Evolutionary conservation across 768 basidiomycete species (phyloP), one percentile per base, ranked within the genome.

Genomic region (Tephrocybe sp.): DNA sequence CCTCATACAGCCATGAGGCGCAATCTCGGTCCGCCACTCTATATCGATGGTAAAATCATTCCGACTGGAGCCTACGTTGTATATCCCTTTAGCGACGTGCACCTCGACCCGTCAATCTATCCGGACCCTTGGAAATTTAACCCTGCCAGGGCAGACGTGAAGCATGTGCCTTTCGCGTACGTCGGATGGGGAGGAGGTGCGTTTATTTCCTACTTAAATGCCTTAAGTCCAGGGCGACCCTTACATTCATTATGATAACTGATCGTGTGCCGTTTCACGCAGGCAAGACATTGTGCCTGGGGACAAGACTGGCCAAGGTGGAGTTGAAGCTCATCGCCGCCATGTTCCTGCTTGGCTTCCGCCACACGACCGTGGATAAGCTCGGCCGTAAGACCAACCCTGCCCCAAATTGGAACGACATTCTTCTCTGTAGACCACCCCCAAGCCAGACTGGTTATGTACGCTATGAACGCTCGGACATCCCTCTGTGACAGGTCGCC

Each of bases 181-280:
- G 73, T 89, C 42, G 87, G 87, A 27, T 90, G 87, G 88, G 88
- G 88, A 52, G 86, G 80, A 70, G 88, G 88, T 90, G 63, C 60
- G 82, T 75, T 35, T 21, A 39, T 28, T 43, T 56, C n/a, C n/a
- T n/a, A n/a, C 42, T 27, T 47, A 49, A 47, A 44, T 46, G 56
- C 32, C 37, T 15, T 51, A 27, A 41, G 44, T 38, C 50, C 44
- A 38, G 37, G 50, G 26, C 32, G 32, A 44, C 21, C 44, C 26
- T 51, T 47, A 36, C 53, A 43, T 46, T 52, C 28, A 51, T 37
- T 16, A 38, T 51, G 38, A 46, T 40, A 47, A n/a, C 44, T 51
- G 54, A 38, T 48, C 49, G 39, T 47, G 32, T 45, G 25, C 34
- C 43, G 28, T 46, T 46, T 37, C 44, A 36, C 44, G 53, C 56